These are phyloP conservation scores for Stephania yunnanensis DNA, from an alignment of 164 flowering plant species.

Conservation along the genomic window DNA sequence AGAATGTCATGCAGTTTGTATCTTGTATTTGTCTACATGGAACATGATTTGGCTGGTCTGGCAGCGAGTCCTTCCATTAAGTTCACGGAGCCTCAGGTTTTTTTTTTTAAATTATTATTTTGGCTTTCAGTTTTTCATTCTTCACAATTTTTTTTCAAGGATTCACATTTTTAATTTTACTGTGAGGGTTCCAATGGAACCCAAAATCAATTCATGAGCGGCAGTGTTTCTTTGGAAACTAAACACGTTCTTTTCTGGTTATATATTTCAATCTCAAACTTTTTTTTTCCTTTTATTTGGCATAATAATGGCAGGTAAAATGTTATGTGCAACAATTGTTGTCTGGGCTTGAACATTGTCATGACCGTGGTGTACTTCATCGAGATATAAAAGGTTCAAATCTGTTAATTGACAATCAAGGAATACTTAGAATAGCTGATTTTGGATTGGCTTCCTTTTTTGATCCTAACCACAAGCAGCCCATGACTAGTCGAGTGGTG, in stretches of 20 bases:
- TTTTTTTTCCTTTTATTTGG: not conserved
- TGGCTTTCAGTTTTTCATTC: not conserved
- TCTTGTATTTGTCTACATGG: conserved; percentile 76
- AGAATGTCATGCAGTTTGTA: conserved; percentile 60
- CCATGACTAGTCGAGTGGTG: conserved; percentile 66
- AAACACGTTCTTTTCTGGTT: not conserved
- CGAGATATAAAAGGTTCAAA: conserved; percentile 93
- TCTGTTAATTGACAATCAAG: conserved; percentile 73
- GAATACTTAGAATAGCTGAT: conserved; percentile 79
- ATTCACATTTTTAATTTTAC: not conserved
- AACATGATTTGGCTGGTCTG: conserved; percentile 91
- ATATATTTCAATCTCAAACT: not conserved
- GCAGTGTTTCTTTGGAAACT: not conserved
- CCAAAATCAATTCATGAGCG: not conserved
- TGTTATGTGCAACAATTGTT: conserved; percentile 42
- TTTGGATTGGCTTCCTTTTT: conserved; percentile 40
- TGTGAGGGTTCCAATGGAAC: conserved; percentile 1
- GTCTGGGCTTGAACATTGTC: conserved; percentile 48
- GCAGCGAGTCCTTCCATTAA: conserved; percentile 65
- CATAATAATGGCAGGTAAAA: conserved; percentile 27
- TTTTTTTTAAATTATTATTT: not conserved
- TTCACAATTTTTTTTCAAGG: not conserved
- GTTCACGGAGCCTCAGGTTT: conserved; percentile 35
- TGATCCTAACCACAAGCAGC: conserved; percentile 55
- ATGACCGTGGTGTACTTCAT: conserved; percentile 39